phyloP scores from a whole-genome alignment of 306 rosid genomes.

The Cicer arietinum region DNA sequence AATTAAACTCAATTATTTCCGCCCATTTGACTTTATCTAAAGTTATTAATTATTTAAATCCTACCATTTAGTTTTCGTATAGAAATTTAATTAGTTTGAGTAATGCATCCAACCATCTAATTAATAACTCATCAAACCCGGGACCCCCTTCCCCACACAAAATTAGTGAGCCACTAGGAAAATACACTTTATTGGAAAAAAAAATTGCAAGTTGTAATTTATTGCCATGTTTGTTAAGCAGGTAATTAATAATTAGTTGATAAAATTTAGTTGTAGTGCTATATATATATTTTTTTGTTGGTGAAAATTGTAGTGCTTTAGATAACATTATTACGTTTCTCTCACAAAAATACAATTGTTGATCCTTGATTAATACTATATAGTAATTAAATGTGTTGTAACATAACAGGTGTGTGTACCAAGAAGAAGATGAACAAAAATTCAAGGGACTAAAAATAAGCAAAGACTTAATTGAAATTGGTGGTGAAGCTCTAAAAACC shows the following conservation, averaged over 20 bases:
- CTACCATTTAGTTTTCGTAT: not conserved
- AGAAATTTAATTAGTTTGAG: not conserved
- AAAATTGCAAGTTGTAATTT: not conserved
- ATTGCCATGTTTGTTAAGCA: no score
- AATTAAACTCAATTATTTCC: no score
- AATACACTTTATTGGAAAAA: not conserved
- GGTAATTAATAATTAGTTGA: no score
- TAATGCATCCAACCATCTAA: not conserved
- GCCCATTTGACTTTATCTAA: no score
- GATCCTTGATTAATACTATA: no score
- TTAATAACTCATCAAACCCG: not conserved
- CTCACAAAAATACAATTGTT: no score
- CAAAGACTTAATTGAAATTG: slow-evolving; percentile 85
- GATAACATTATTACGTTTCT: no score
- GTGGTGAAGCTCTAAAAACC: slow-evolving; percentile 94
- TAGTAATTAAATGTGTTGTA: not conserved
- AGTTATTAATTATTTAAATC: no score
- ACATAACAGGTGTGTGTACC: slow-evolving; percentile 76
- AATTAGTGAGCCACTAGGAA: not conserved
- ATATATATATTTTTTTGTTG: no score
- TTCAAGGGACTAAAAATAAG: slow-evolving; percentile 86
- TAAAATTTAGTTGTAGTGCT: no score
- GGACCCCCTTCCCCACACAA: not conserved
- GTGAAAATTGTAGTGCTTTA: no score
- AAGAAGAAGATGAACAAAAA: slow-evolving; percentile 88